Base-by-base conservation (phyloP, 768 basidiomycete species). In the Gloeopeniophorella convolvens region DNA sequence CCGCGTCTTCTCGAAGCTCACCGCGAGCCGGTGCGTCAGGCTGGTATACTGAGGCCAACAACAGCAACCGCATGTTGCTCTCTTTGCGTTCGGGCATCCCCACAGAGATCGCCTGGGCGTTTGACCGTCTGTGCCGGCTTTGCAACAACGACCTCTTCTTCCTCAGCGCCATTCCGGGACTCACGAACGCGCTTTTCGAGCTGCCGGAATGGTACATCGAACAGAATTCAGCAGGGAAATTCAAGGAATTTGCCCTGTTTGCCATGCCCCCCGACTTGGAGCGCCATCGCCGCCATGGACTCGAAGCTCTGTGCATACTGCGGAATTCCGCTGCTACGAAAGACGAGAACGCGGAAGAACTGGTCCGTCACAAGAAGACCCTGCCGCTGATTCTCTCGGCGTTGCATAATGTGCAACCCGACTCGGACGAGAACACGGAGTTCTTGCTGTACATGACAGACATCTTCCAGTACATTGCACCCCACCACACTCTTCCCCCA, bases 31-130 rank as follows among this genome's bases (percentile, higher is more conserved):
- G 23, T 40, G 28, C 33, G 33, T 50, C 58, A 89, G 88, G 86
- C 59, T 90, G 88, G 81, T 93, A 90, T 60, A 87, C 89, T n/a
- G 88, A 92, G 58, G 71, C 76, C 1, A 74, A 78, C 2, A 72
- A 85, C 1, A 83, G 72, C 62, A 97, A 97, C 64, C 79, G 94
- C 34, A 90, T 97, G 80, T 73, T 91, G n/a, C 79, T 99, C 13
- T 84, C 93, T 2, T 68, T 98, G 34, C 79, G 82, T 21, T 97
- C 90, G 12, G 85, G 82, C 4, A 84, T 98, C 40, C 74, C 82
- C 45, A 67, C 78, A 7, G 95, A 98, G 62, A 75, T 93, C 48
- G 80, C 81, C 48, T 97, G 91, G 88, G 89, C 93, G 16, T 77
- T 99, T 32, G 85, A 91, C 59, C 82, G 88, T 41, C 76, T 98